These are phyloP conservation scores for Paramecium sonneborni DNA, from an alignment of 73 alveolate genomes.

Conservation along the genomic window DNA sequence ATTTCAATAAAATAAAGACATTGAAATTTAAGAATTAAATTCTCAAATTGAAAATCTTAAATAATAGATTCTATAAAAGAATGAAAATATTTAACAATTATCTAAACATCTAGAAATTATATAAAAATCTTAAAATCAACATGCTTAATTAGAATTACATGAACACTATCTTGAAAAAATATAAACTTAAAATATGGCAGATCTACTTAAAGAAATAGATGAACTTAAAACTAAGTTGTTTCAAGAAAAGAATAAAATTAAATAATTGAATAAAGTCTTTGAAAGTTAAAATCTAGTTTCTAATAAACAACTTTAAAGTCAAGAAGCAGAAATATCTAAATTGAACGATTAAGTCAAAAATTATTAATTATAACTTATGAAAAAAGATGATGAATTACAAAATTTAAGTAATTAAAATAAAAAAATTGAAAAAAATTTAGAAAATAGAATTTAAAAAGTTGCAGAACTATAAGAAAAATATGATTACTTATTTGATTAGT, in stretches of 20 bases:
- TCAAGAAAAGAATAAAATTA: background rate
- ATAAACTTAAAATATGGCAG: background rate
- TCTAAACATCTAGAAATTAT: background rate
- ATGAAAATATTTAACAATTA: background rate
- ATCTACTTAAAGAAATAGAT: conserved; percentile 1
- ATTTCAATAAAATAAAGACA: background rate
- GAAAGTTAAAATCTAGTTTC: conserved; percentile 9
- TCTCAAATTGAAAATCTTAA: background rate
- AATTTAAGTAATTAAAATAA: background rate
- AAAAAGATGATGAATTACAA: background rate
- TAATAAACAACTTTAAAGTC: background rate
- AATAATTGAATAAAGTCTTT: background rate
- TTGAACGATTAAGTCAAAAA: background rate
- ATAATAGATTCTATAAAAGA: background rate
- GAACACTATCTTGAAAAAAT: background rate
- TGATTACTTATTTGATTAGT: background rate
- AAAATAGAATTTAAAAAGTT: background rate
- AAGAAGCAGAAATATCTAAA: background rate
- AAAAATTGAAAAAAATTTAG: background rate
- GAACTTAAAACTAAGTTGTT: background rate
- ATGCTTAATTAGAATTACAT: background rate
- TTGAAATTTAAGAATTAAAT: background rate
- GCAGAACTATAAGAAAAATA: background rate
- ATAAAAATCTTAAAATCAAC: background rate
- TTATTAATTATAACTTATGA: background rate